Percentiles rank a stretch among this genome's conserved stretches.
Conservation (phyloP, 495 filamentous ascomycete genomes). For the Cercophora newfieldiana region DNA sequence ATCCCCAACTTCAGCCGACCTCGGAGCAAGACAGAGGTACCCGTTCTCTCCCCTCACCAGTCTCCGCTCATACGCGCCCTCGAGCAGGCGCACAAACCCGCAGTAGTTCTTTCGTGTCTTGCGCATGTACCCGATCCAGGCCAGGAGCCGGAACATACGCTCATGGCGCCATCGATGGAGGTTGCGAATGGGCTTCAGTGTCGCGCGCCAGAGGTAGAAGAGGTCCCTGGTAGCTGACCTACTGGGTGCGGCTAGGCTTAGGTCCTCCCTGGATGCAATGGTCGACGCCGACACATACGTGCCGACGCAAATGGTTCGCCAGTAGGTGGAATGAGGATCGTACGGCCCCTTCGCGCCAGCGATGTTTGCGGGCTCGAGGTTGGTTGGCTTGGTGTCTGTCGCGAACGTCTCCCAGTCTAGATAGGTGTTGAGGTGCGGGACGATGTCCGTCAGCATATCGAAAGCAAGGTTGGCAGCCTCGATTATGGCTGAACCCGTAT, state of each 20-base stretch:
- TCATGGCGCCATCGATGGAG: not conserved
- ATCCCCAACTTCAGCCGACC: slow-evolving; percentile 11
- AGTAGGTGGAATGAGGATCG: slow-evolving; percentile 7
- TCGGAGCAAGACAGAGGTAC: slow-evolving; percentile 1
- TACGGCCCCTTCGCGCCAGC: not conserved
- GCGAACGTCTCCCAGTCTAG: slow-evolving; percentile 10
- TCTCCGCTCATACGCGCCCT: not conserved
- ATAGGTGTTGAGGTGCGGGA: slow-evolving; percentile 3
- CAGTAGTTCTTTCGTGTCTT: slow-evolving; percentile 5
- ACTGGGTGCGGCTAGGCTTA: not conserved
- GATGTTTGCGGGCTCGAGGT: not conserved
- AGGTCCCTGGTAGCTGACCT: not conserved
- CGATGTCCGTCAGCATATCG: not conserved
- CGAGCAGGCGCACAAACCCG: slow-evolving; percentile 3
- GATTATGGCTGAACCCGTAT: not conserved
- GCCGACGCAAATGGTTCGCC: slow-evolving; percentile 11
- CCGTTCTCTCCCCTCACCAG: slow-evolving; percentile 2
- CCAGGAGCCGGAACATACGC: not conserved
- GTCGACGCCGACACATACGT: not conserved
- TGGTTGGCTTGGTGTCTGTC: not conserved
- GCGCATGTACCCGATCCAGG: slow-evolving; percentile 6
- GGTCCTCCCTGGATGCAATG: not conserved
- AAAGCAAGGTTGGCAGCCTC: not conserved
- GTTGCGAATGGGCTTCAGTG: not conserved
- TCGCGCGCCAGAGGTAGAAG: slow-evolving; percentile 8